Evolutionary conservation across 169 alveolate genomes (phyloP).

Genomic region (Plasmodium gaboni): DNA sequence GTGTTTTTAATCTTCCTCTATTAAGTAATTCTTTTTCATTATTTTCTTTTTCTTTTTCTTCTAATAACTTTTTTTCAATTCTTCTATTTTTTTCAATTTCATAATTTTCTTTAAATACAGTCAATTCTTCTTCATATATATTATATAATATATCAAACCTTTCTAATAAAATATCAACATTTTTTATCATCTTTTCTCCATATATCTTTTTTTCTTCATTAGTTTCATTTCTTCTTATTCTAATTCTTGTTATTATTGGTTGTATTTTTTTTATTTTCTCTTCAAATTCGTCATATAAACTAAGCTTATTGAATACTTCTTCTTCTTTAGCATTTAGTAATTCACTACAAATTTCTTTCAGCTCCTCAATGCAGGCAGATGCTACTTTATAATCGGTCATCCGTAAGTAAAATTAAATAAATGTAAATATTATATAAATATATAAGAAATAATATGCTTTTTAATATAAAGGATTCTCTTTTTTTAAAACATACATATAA

Average conservation of each 20-base stretch:
- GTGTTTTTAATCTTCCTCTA: conserved; percentile 47
- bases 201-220: conserved; percentile 43
- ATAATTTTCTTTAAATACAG: conserved; percentile 62
- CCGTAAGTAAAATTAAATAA: too few relatives aligned
- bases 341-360: conserved; percentile 45
- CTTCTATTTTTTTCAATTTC: conserved; percentile 56
- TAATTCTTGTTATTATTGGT: conserved; percentile 63
- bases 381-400: conserved; percentile 71
- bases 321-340: conserved; percentile 53
- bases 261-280: conserved; percentile 35
- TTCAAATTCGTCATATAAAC: conserved; percentile 56
- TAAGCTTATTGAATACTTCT: conserved; percentile 43
- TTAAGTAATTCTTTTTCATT: conserved; percentile 41
- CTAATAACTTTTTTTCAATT: conserved; percentile 38
- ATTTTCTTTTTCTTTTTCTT: conserved; percentile 43
- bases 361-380: conserved; percentile 29
- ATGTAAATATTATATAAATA: too few relatives aligned
- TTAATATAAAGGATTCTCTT: too few relatives aligned
- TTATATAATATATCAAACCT: conserved; percentile 43
- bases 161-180: conserved; percentile 62
- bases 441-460: too few relatives aligned
- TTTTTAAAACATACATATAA: too few relatives aligned
- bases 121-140: conserved; percentile 62
- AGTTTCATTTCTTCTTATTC: conserved; percentile 60
- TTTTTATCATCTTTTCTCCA: conserved; percentile 73